Evolutionary conservation across 2,329 filamentous ascomycete species (phyloP).

Genomic region (Thielaviopsis euricoi): DNA sequence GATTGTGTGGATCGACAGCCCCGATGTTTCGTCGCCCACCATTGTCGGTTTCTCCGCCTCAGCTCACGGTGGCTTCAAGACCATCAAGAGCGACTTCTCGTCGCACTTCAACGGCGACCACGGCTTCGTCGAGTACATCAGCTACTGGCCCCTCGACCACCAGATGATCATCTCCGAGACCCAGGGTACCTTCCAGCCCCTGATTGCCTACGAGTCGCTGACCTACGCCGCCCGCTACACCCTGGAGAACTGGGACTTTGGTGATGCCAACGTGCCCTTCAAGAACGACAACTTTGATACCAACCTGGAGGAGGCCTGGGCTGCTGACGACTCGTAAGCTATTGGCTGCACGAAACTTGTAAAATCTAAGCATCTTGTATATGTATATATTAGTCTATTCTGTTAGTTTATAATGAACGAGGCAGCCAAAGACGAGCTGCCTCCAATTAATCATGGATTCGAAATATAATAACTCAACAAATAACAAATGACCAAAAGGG

Average conservation of each 20-base stretch:
- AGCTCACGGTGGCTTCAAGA: slow-evolving; percentile 22
- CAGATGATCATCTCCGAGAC: slow-evolving; percentile 21
- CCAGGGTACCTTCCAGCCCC: slow-evolving; percentile 21
- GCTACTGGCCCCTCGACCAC: slow-evolving; percentile 18
- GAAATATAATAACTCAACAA: background rate
- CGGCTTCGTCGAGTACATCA: slow-evolving; percentile 20
- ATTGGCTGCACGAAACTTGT: slow-evolving; percentile 17
- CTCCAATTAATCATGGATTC: background rate
- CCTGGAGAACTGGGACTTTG: slow-evolving; percentile 24
- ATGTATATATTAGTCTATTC: background rate
- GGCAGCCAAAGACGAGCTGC: no score
- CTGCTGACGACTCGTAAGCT: background rate
- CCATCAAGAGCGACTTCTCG: slow-evolving; percentile 10
- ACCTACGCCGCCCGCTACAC: slow-evolving; percentile 20
- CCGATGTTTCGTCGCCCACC: slow-evolving; percentile 15
- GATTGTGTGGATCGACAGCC: slow-evolving; percentile 19
- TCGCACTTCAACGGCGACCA: slow-evolving; percentile 8
- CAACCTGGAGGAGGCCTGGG: slow-evolving; percentile 10
- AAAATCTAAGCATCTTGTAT: background rate
- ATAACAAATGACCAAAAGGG: no score
- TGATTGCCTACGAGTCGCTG: slow-evolving; percentile 28
- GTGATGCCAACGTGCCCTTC: slow-evolving; percentile 25
- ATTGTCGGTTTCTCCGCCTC: slow-evolving; percentile 23
- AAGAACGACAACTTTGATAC: slow-evolving; percentile 18
- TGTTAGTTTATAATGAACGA: background rate